Conservation (phyloP, 2,329 filamentous ascomycete genomes). For the Graphiopsis chlorocephala region DNA sequence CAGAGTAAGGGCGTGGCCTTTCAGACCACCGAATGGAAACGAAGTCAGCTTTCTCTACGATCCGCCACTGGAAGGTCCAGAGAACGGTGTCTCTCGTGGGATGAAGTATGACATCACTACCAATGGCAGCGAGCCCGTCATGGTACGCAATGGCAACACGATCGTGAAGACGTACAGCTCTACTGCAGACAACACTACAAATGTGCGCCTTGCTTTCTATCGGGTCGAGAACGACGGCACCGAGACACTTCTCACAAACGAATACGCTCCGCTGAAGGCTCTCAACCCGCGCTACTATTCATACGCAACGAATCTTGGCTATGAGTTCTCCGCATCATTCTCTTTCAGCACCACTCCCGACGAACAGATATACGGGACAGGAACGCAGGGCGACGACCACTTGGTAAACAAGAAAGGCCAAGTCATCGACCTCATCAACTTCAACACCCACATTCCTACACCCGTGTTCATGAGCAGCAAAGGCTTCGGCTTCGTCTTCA, state of each 20-base stretch:
- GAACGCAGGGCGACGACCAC: slow-evolving; percentile 31
- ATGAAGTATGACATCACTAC: slow-evolving; percentile 35
- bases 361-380: slow-evolving; percentile 35
- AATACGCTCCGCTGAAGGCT: slow-evolving; percentile 35
- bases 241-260: slow-evolving; percentile 38
- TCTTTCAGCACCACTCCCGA: slow-evolving; percentile 37
- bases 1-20: slow-evolving; percentile 40
- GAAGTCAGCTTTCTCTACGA: slow-evolving; percentile 41
- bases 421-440: slow-evolving; percentile 33
- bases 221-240: slow-evolving; percentile 35
- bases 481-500: slow-evolving; percentile 35
- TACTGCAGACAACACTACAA: slow-evolving; percentile 31
- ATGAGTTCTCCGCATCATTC: slow-evolving; percentile 38
- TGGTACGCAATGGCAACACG: slow-evolving; percentile 39
- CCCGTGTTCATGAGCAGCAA: slow-evolving; percentile 32
- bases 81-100: slow-evolving; percentile 33
- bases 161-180: slow-evolving; percentile 35
- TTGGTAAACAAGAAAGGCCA: slow-evolving; percentile 35
- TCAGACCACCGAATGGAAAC: slow-evolving; percentile 35
- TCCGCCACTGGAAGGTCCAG: slow-evolving; percentile 39
- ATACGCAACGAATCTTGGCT: slow-evolving; percentile 34
- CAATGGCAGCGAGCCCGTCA: slow-evolving; percentile 32
- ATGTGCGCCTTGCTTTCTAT: slow-evolving; percentile 38
- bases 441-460: slow-evolving; percentile 34
- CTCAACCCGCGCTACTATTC: slow-evolving; percentile 38